Conservation (phyloP, 2,329 filamentous ascomycete species). For the Xylaria sp. region DNA sequence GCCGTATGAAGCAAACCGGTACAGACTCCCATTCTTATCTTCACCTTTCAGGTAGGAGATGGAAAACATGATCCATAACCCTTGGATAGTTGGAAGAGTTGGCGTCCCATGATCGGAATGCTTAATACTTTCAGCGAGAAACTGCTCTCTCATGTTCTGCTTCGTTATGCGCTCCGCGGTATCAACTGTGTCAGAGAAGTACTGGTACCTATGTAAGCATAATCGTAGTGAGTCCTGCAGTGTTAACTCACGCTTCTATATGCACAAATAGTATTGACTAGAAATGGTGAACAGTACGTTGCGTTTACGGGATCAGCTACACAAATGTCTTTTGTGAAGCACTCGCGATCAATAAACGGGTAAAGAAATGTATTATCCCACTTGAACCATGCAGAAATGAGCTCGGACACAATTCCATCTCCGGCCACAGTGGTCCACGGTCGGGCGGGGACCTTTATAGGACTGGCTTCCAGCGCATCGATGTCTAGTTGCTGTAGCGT, state of each 20-base stretch:
- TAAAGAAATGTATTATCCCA: slow-evolving; percentile 33
- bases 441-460: slow-evolving; percentile 22
- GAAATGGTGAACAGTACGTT: slow-evolving; percentile 30
- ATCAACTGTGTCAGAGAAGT: slow-evolving; percentile 28
- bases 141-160: slow-evolving; percentile 20
- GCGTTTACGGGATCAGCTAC: slow-evolving; percentile 16
- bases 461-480: slow-evolving; percentile 13
- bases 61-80: slow-evolving; percentile 33
- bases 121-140: slow-evolving; percentile 20
- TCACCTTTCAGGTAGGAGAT: slow-evolving; percentile 26
- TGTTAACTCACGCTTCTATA: slow-evolving; percentile 24
- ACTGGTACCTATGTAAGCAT: slow-evolving; percentile 12
- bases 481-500: slow-evolving; percentile 17
- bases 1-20: slow-evolving; percentile 29
- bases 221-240: not conserved
- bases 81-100: slow-evolving; percentile 28
- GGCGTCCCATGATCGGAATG: slow-evolving; percentile 11
- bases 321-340: slow-evolving; percentile 26
- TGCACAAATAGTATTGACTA: slow-evolving; percentile 33
- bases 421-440: slow-evolving; percentile 33
- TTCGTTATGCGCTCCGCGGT: not conserved
- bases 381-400: slow-evolving; percentile 31
- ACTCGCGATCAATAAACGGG: slow-evolving; percentile 30
- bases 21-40: slow-evolving; percentile 26
- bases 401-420: slow-evolving; percentile 35